Conservation (phyloP, 2,329 filamentous ascomycete species). For the Phoma herbarum region DNA sequence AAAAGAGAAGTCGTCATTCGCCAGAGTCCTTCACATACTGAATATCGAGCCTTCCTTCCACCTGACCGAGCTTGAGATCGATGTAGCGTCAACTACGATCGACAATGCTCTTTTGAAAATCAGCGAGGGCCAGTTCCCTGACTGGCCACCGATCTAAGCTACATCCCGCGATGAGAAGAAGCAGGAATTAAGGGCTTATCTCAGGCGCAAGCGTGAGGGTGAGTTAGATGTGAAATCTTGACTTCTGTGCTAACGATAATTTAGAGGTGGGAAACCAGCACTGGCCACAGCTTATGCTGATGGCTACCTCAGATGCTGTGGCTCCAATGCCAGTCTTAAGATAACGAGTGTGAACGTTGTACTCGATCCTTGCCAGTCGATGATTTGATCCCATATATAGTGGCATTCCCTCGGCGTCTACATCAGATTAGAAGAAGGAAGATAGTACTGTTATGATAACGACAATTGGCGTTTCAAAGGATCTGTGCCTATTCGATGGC, state of each 20-base stretch:
- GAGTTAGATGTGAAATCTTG: background rate
- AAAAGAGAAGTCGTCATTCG: background rate
- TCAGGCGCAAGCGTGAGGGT: background rate
- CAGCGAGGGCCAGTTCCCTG: background rate
- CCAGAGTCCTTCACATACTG: constrained; percentile 11
- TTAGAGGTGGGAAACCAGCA: background rate
- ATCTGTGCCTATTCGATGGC: too few relatives aligned
- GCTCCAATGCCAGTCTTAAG: background rate
- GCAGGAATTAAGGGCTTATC: background rate
- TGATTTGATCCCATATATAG: too few relatives aligned
- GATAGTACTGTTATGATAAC: background rate
- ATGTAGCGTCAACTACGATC: background rate
- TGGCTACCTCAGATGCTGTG: background rate
- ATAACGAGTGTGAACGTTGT: background rate
- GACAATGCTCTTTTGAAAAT: background rate
- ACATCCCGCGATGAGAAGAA: background rate
- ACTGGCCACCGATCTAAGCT: background rate
- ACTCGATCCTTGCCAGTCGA: background rate
- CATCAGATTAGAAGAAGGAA: too few relatives aligned
- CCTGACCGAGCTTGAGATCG: constrained; percentile 11
- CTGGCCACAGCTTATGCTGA: background rate
- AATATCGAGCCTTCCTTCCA: constrained; percentile 1
- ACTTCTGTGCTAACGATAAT: background rate
- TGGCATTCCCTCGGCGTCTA: too few relatives aligned
- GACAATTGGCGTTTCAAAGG: too few relatives aligned